Evolutionary conservation across 2,329 filamentous ascomycete species (phyloP).

Genomic region (Pseudogymnoascus sp.): DNA sequence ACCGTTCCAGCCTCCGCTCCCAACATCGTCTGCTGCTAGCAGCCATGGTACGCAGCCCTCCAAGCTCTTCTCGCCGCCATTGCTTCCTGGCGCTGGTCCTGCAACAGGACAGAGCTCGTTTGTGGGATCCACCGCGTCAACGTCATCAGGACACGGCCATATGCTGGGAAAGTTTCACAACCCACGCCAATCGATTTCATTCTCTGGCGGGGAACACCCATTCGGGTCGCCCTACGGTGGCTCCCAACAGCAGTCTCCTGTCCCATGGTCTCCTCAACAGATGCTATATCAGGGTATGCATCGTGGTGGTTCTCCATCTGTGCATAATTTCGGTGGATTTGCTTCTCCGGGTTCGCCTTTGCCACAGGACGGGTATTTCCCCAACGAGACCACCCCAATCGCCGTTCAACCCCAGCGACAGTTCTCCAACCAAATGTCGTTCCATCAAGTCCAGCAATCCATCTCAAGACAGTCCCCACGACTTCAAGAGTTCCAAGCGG

Average conservation of each 20-base stretch:
- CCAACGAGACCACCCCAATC: background rate
- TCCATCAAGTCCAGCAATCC: constrained; percentile 30
- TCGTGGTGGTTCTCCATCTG: constrained; percentile 58
- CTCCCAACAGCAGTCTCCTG: constrained; percentile 54
- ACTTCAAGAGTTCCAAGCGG: constrained; percentile 68
- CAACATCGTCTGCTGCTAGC: constrained; percentile 71
- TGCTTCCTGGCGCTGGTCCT: constrained; percentile 54
- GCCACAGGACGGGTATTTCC: constrained; percentile 35
- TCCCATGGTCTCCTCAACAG: constrained; percentile 52
- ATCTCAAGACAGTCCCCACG: constrained; percentile 47
- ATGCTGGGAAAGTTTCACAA: constrained; percentile 52
- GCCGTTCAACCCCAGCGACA: constrained; percentile 42
- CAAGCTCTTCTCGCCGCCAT: constrained; percentile 44
- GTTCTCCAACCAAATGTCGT: constrained; percentile 46
- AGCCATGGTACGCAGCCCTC: constrained; percentile 52
- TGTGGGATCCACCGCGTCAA: constrained; percentile 62
- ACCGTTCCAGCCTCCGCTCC: constrained; percentile 77
- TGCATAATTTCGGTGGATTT: constrained; percentile 47
- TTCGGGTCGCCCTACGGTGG: constrained; percentile 63
- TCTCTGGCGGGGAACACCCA: constrained; percentile 51
- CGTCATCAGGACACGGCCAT: constrained; percentile 57
- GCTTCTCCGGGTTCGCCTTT: constrained; percentile 61
- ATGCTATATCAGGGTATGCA: constrained; percentile 45
- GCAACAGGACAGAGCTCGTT: constrained; percentile 58
- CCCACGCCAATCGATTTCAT: constrained; percentile 65